Evolutionary conservation across 148 eudicot species (phyloP).

Genomic region (Arctostaphylos glauca): DNA sequence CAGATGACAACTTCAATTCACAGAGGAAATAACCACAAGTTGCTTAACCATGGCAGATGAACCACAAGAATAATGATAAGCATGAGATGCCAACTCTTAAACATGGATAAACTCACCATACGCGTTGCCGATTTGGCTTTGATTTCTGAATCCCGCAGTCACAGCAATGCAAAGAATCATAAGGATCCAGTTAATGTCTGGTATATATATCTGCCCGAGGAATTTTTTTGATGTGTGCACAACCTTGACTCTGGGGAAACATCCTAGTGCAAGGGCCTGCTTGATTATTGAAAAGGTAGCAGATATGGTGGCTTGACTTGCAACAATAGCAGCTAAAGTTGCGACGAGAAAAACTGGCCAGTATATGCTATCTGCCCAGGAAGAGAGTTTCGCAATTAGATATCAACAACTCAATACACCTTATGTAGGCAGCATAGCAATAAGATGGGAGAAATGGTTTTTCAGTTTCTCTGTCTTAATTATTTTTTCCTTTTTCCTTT

Average conservation of each 20-base stretch:
- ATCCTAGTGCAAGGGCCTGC: slow-evolving; percentile 91
- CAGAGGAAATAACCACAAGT: background rate
- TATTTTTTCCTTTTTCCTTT: too few species aligned
- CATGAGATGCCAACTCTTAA: background rate
- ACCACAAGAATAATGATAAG: background rate
- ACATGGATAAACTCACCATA: slow-evolving; percentile 56
- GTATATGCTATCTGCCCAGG: slow-evolving; percentile 68
- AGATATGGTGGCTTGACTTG: slow-evolving; percentile 97
- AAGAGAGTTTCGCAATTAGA: slow-evolving; percentile 16
- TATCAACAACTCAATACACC: background rate
- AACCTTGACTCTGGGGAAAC: slow-evolving; percentile 96
- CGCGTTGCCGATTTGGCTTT: slow-evolving; percentile 79
- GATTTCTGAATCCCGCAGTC: slow-evolving; percentile 74
- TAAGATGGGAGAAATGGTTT: too few species aligned
- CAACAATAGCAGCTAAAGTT: slow-evolving; percentile 92
- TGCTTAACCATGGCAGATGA: background rate
- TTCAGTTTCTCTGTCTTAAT: too few species aligned
- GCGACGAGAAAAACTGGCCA: slow-evolving; percentile 94
- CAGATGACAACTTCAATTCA: background rate
- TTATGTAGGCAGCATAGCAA: background rate
- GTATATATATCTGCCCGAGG: slow-evolving; percentile 76
- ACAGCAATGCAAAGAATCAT: slow-evolving; percentile 76
- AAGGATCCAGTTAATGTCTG: slow-evolving; percentile 80
- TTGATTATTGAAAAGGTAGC: slow-evolving; percentile 96
- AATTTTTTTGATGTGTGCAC: slow-evolving; percentile 91